Evolutionary conservation across 2,329 filamentous ascomycete species (phyloP).

Genomic region (Emergomyces orientalis): DNA sequence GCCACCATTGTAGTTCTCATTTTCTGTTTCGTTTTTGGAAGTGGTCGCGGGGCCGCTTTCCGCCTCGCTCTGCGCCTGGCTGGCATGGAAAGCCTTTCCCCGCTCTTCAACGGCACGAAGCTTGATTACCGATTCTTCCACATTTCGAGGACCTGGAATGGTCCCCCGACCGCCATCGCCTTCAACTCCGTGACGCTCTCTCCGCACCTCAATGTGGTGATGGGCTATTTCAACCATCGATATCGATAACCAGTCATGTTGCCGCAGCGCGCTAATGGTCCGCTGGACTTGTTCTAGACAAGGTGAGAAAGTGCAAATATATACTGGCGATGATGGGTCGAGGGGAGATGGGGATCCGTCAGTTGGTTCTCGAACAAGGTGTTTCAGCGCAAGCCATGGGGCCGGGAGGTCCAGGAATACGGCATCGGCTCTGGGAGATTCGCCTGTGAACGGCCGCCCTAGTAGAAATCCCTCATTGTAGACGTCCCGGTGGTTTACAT

Average conservation of each 20-base stretch:
- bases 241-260: constrained; percentile 80
- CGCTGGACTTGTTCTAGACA: constrained; percentile 93
- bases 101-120: constrained; percentile 64
- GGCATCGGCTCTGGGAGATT: constrained; percentile 37
- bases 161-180: constrained; percentile 60
- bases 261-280: constrained; percentile 71
- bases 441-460: constrained; percentile 24
- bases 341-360: constrained; percentile 44
- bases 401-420: constrained; percentile 44
- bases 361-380: constrained; percentile 33
- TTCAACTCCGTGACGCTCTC: constrained; percentile 68
- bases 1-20: constrained; percentile 25
- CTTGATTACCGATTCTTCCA: constrained; percentile 67
- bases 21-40: constrained; percentile 17
- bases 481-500: constrained; percentile 41
- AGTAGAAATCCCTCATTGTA: constrained; percentile 42
- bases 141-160: constrained; percentile 56
- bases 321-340: constrained; percentile 59
- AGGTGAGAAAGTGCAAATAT: constrained; percentile 90
- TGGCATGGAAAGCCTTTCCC: constrained; percentile 54
- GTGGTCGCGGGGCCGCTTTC: constrained; percentile 16
- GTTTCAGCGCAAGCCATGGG: constrained; percentile 42
- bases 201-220: constrained; percentile 66
- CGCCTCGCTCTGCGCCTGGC: constrained; percentile 20
- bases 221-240: constrained; percentile 86